A percentile compares a stretch with the other conserved stretches of the same genome.
Evolutionary conservation across 371 early-diverging fungal species (phyloP).

Genomic region (Mortierella sp.): DNA sequence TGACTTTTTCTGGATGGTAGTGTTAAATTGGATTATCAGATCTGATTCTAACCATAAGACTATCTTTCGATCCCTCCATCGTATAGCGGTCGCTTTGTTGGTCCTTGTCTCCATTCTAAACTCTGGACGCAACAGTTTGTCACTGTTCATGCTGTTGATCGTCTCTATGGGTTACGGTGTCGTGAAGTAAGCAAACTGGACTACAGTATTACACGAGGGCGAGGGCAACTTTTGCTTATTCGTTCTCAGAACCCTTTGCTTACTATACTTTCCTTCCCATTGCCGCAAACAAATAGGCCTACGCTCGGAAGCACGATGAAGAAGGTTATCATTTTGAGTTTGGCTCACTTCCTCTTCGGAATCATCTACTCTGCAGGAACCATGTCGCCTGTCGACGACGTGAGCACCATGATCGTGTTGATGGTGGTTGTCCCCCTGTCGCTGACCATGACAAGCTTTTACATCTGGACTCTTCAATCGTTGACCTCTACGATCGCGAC

Average conservation of each 20-base stretch:
- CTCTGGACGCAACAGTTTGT: slow-evolving; percentile 91
- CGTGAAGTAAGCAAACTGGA: slow-evolving; percentile 73
- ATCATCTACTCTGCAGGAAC: slow-evolving; percentile 90
- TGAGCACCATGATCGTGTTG: slow-evolving; percentile 79
- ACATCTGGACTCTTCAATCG: slow-evolving; percentile 87
- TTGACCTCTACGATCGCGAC: slow-evolving; percentile 75
- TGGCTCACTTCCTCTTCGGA: slow-evolving; percentile 90
- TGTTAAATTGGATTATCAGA: neutral
- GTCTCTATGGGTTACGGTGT: slow-evolving; percentile 97
- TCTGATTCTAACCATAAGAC: neutral
- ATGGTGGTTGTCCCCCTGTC: slow-evolving; percentile 91
- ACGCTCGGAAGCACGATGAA: slow-evolving; percentile 93
- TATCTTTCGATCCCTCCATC: neutral
- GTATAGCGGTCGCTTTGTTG: slow-evolving; percentile 70
- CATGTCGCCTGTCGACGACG: slow-evolving; percentile 82
- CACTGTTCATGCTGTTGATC: slow-evolving; percentile 96
- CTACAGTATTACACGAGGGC: neutral
- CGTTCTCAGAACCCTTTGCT: neutral
- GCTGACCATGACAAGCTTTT: slow-evolving; percentile 92
- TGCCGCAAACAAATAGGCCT: slow-evolving; percentile 68
- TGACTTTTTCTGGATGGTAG: slow-evolving; percentile 7
- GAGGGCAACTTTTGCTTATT: neutral
- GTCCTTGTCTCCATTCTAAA: slow-evolving; percentile 84
- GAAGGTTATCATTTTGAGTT: slow-evolving; percentile 82
- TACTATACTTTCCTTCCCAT: neutral